Base-by-base conservation (phyloP, 106 monocot genomes). In the Dioscorea zingiberensis region DNA sequence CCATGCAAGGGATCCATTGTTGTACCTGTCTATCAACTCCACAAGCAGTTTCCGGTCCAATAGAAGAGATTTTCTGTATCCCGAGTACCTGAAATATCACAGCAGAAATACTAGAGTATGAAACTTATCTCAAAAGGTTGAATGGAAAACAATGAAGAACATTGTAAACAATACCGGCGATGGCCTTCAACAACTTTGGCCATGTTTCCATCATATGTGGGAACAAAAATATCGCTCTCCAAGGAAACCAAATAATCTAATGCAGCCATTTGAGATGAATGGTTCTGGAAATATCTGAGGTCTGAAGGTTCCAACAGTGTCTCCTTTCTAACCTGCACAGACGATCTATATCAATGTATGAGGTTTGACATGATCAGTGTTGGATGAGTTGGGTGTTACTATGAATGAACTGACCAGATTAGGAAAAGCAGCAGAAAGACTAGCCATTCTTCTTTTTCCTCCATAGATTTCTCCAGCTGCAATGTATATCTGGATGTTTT, bases 241-340 rank as follows among this genome's bases (percentile, higher is more conserved):
- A 93, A 59, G 1, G 93, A 91, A 9, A 91, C 94, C 47, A 95
- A 47, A 69, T 95, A 95, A 73, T 95, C 94, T 45, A 95, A 63
- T 13, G 95, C 95, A 21, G 95, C 95, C 95, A 95, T 95, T 55
- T 95, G 95, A 16, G 91, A 91, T 17, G 91, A 95, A 68, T 95
- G 95, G 47, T 95, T 91, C 63, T 85, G 87, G 32, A 91, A 95
- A 51, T 78, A 85, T 51, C 74, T 75, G 27, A 95, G 83, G 61
- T 95, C 87, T 22, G 87, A 82, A 63, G 85, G 77, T 44, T 73
- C 83, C 80, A 95, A 73, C 12, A 95, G 55, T 12, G 87, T 91
- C 72, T 95, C 91, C 55, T 95, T 95, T 63, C 83, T 87, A 62
- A 91, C 95, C 95, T 95, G 59, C 26, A 62, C 38, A 10, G 10